Percentiles rank a stretch among this genome's conserved stretches.
phyloP scores from a whole-genome alignment of 1,284 basidiomycete genomes.

The Ustilago loliicola region DNA sequence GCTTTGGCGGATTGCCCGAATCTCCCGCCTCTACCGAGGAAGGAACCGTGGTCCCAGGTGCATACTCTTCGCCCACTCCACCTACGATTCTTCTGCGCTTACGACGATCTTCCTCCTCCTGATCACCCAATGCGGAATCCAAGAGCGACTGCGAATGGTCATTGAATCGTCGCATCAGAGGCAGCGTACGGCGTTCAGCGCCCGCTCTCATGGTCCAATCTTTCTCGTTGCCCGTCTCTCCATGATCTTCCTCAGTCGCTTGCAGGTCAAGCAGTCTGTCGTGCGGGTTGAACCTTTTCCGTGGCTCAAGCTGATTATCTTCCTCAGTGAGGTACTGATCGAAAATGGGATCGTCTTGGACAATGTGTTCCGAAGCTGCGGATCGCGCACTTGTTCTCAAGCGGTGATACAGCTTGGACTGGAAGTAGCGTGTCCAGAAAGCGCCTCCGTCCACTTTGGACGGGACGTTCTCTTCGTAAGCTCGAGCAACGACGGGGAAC shows the following conservation, averaged over 20 bases:
- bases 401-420: conserved; percentile 91
- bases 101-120: conserved; percentile 37
- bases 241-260: conserved; percentile 92
- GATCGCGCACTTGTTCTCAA: conserved; percentile 92
- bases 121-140: conserved; percentile 72
- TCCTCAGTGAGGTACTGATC: conserved; percentile 94
- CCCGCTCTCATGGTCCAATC: conserved; percentile 98
- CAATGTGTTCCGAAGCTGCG: conserved; percentile 83
- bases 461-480: conserved; percentile 93
- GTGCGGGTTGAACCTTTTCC: conserved; percentile 78
- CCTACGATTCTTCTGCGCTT: conserved; percentile 58
- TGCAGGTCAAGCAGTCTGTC: conserved; percentile 86
- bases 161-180: conserved; percentile 96
- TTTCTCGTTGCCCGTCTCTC: conserved; percentile 86
- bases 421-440: conserved; percentile 98
- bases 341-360: conserved; percentile 92
- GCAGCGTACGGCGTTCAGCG: conserved; percentile 84
- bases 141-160: conserved; percentile 92
- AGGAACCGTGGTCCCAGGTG: conserved; percentile 11
- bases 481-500: conserved; percentile 92
- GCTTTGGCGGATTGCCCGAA: conserved; percentile 24
- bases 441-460: conserved; percentile 86
- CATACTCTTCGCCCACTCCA: conserved; percentile 65
- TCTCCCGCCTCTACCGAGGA: conserved; percentile 15
- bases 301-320: conserved; percentile 90